phyloP scores from a whole-genome alignment of 2,329 filamentous ascomycete species.

The Apiospora phragmitis region DNA sequence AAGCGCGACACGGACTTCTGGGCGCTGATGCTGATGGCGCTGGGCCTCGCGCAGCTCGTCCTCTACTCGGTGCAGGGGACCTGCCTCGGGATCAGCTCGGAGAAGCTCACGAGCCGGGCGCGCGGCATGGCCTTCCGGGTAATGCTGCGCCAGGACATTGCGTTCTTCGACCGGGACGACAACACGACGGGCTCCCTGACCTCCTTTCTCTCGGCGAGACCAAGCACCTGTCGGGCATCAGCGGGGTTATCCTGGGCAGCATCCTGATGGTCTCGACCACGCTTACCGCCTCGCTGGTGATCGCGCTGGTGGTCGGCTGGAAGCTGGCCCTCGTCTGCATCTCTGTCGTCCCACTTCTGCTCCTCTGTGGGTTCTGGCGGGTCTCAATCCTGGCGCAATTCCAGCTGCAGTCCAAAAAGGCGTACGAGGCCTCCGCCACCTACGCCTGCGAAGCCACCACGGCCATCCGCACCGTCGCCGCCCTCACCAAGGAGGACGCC shows the following conservation, averaged over 20 bases:
- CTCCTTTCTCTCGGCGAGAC: conserved; percentile 84
- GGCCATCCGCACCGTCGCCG: conserved; percentile 59
- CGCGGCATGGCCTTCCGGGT: conserved; percentile 68
- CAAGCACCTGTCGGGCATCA: conserved; percentile 83
- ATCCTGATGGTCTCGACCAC: conserved; percentile 80
- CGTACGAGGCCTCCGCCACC: conserved; percentile 51
- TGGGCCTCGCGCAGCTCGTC: conserved; percentile 42
- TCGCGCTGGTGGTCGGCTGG: conserved; percentile 66
- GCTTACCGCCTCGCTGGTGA: conserved; percentile 68
- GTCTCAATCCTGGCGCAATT: conserved; percentile 83
- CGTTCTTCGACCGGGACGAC: conserved; percentile 86
- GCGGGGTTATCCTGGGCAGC: conserved; percentile 83
- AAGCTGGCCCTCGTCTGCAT: conserved; percentile 86
- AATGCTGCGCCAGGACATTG: conserved; percentile 89
- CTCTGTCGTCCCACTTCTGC: conserved; percentile 72
- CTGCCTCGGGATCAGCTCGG: conserved; percentile 80
- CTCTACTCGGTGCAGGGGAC: conserved; percentile 60
- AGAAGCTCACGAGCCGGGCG: conserved; percentile 75
- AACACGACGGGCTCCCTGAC: conserved; percentile 88
- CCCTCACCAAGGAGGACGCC: conserved; percentile 45
- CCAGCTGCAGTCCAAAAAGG: conserved; percentile 73
- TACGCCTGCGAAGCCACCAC: conserved; percentile 1
- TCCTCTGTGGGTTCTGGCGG: conserved; percentile 79
- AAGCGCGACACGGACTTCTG: background rate
- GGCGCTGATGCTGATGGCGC: background rate